These are phyloP conservation scores for Parmales sp. DNA, from an alignment of 108 stramenopile species.

Conservation along the genomic window DNA sequence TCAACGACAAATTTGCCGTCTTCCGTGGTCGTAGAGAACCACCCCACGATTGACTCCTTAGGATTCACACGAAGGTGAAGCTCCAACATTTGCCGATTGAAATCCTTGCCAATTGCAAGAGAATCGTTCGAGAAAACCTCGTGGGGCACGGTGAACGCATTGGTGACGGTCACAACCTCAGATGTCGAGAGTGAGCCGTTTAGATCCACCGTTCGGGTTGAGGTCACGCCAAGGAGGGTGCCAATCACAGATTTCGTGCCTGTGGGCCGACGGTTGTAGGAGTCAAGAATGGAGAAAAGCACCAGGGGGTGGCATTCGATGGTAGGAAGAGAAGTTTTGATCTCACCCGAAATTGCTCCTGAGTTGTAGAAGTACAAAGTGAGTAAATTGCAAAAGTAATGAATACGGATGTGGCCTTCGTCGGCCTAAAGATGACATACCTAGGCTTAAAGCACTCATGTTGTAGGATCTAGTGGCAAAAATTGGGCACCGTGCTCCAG, in stretches of 20 bases:
- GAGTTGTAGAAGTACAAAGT: no score
- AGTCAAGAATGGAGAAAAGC: background rate
- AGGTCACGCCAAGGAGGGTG: slow-evolving; percentile 49
- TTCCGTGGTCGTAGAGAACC: slow-evolving; percentile 69
- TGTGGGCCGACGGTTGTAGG: background rate
- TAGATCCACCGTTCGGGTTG: background rate
- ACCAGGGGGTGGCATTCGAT: background rate
- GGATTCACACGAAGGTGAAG: slow-evolving; percentile 63
- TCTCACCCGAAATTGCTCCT: no score
- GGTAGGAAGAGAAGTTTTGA: no score
- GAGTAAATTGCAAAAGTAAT: no score
- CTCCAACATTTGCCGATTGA: slow-evolving; percentile 74
- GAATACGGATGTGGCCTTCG: no score
- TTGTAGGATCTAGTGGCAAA: no score
- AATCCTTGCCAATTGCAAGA: slow-evolving; percentile 88
- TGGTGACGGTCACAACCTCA: slow-evolving; percentile 72
- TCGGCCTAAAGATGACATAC: no score
- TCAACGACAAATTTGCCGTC: slow-evolving; percentile 63
- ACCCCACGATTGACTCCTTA: slow-evolving; percentile 87
- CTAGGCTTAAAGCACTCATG: no score
- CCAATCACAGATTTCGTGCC: slow-evolving; percentile 44
- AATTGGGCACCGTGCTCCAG: no score
- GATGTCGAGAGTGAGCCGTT: background rate
- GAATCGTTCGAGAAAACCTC: slow-evolving; percentile 51
- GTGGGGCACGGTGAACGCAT: slow-evolving; percentile 91